Percentiles rank a stretch among this genome's conserved stretches.
phyloP scores from a whole-genome alignment of 2,329 filamentous ascomycete species.

The Sporothrix euskadiensis region DNA sequence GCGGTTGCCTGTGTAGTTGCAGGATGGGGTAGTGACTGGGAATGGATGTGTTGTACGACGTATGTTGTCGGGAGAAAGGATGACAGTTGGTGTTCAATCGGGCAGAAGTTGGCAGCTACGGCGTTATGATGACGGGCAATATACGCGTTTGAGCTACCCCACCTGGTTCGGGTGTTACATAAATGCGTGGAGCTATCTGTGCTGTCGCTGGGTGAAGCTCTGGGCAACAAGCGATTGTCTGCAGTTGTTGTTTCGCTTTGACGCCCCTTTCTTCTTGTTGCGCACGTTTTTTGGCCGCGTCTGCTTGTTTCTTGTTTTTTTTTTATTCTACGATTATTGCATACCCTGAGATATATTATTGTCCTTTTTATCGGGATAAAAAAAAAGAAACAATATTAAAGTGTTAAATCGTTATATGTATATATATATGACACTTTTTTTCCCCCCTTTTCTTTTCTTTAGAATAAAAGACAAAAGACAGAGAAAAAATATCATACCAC shows the following conservation, averaged over 20 bases:
- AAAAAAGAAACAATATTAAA: not conserved
- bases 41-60: not conserved
- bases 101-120: not conserved
- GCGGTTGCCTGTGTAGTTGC: not conserved
- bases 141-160: slow-evolving; percentile 17
- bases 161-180: not conserved
- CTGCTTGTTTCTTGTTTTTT: no score
- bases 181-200: not conserved
- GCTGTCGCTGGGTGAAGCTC: no score
- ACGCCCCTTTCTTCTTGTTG: not conserved
- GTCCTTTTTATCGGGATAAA: no score
- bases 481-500: not conserved
- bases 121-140: not conserved
- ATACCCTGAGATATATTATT: no score
- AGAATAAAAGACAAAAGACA: not conserved
- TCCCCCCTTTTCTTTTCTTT: not conserved
- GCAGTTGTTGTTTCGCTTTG: not conserved
- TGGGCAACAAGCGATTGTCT: no score
- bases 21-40: not conserved
- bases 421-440: no score
- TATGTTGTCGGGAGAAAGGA: slow-evolving; percentile 2
- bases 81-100: not conserved
- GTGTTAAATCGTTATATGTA: not conserved
- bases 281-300: not conserved
- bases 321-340: not conserved